Evolutionary conservation across 1,139 yeast genomes (phyloP).

Genomic region (Zygotorulaspora mrakii): DNA sequence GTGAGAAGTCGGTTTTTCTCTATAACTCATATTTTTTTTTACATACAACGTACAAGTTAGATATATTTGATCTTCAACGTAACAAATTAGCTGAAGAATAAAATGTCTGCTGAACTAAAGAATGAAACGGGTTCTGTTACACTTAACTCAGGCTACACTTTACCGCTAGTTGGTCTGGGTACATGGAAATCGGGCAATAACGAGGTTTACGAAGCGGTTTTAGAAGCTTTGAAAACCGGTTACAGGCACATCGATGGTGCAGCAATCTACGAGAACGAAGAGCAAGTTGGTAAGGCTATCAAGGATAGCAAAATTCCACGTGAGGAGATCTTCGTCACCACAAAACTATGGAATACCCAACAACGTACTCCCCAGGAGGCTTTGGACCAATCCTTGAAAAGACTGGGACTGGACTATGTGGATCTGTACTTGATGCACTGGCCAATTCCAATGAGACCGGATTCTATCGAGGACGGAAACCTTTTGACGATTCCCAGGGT

Average conservation of each 20-base stretch:
- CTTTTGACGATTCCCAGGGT: conserved; percentile 41
- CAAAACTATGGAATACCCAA: conserved; percentile 72
- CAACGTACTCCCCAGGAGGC: conserved; percentile 60
- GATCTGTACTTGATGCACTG: conserved; percentile 84
- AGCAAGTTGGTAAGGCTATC: conserved; percentile 62
- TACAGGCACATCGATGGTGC: conserved; percentile 82
- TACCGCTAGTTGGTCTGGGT: conserved; percentile 73
- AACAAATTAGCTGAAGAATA: neutral
- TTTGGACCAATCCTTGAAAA: conserved; percentile 57
- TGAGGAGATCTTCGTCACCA: conserved; percentile 68
- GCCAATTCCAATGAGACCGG: conserved; percentile 62
- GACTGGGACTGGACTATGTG: conserved; percentile 72
- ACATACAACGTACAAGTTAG: neutral
- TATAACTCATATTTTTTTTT: too few relatives aligned
- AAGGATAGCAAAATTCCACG: conserved; percentile 66
- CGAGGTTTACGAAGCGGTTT: conserved; percentile 59
- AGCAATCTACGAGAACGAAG: conserved; percentile 62
- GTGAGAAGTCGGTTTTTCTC: too few relatives aligned
- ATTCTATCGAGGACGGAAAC: conserved; percentile 40
- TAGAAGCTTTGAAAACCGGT: conserved; percentile 62
- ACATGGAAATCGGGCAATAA: conserved; percentile 70
- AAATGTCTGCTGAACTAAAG: conserved; percentile 16
- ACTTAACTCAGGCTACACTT: conserved; percentile 59
- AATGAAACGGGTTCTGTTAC: conserved; percentile 37
- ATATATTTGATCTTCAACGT: neutral